Base-by-base conservation (phyloP, 2,329 filamentous ascomycete genomes). In the Emydomyces testavorans region DNA sequence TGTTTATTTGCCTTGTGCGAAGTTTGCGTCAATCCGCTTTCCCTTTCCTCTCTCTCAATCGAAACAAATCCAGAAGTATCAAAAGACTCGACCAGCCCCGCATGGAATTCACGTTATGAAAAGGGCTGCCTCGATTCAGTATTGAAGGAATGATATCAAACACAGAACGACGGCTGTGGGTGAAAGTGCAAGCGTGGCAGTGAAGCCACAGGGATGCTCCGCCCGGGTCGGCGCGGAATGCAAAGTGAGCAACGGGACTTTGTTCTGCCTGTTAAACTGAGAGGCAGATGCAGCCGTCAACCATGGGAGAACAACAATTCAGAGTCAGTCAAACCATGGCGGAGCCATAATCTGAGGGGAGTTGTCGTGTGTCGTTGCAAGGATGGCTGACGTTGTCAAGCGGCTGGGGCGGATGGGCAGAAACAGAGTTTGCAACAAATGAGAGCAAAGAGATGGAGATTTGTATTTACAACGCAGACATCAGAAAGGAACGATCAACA, bases 401-500 rank as follows among this genome's bases (percentile, higher is more conserved):
- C 18, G 40, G 39, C 28, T 42, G 18, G 24, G 37, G 37, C 16
- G 3, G 20, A 15, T n/a, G 15, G 16, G 40, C 2, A 31, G 26
- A 31, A 31, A 42, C 39, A 42, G 23, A 32, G 39, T 42, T 42
- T 42, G 29, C 18, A 43, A 34, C 29, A 20, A 43, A 15, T 29
- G 40, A 29, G 40, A 43, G 40, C n/a, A n/a, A n/a, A n/a, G n/a
- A 3, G 40, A 28, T 29, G 40, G 40, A 34, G 40, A 3, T n/a
- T 29, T 28, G 28, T 41, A 41, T 32, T 11, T 21, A n/a, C 16
- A 29, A 20, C 26, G 16, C n/a, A 16, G n/a, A 8, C 21, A 32
- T n/a, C 10, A 31, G 29, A 10, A n/a, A 10, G 3, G 4, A 31
- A 28, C 11, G 26, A 28, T 5, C 5, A 28, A 6, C 11, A 6